Percentiles rank a stretch among this genome's conserved stretches.
Evolutionary conservation across 805 yeast species (phyloP).

Genomic region (Hermanozyma aechmeae): DNA sequence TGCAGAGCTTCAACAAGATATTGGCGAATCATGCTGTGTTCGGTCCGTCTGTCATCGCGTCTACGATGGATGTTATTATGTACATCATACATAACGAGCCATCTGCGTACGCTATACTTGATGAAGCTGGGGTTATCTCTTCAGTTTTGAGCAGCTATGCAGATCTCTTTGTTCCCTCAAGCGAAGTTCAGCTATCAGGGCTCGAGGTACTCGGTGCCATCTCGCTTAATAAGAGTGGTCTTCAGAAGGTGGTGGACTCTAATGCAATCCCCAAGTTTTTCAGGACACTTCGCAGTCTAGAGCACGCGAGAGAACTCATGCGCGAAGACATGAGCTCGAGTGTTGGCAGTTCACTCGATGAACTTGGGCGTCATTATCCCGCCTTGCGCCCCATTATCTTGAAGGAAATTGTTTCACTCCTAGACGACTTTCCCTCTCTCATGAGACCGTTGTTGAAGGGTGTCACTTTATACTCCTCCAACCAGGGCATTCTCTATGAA

Average conservation of each 20-base stretch:
- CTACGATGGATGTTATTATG: slow-evolving; percentile 54
- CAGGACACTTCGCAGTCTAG: slow-evolving; percentile 38
- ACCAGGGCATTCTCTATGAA: no score
- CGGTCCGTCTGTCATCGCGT: slow-evolving; percentile 57
- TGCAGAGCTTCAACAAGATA: slow-evolving; percentile 50
- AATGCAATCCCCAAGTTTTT: slow-evolving; percentile 35
- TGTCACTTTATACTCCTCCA: no score
- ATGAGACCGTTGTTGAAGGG: not conserved
- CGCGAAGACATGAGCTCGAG: slow-evolving; percentile 38
- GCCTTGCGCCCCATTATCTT: slow-evolving; percentile 53
- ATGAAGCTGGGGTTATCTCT: slow-evolving; percentile 69
- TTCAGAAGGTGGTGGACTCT: slow-evolving; percentile 41
- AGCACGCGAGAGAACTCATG: slow-evolving; percentile 45
- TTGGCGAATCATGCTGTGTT: slow-evolving; percentile 48
- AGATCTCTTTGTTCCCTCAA: slow-evolving; percentile 45
- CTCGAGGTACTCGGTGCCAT: slow-evolving; percentile 71
- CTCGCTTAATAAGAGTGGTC: slow-evolving; percentile 67
- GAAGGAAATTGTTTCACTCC: slow-evolving; percentile 35
- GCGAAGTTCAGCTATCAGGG: slow-evolving; percentile 49
- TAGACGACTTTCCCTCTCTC: slow-evolving; percentile 32
- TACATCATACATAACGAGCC: slow-evolving; percentile 84
- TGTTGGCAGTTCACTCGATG: slow-evolving; percentile 67
- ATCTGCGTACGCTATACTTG: slow-evolving; percentile 71
- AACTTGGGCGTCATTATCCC: slow-evolving; percentile 76
- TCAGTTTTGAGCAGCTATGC: slow-evolving; percentile 51